These are phyloP conservation scores for Scheffersomyces parashehatae DNA, from an alignment of 1,139 yeast genomes.

Conservation along the genomic window DNA sequence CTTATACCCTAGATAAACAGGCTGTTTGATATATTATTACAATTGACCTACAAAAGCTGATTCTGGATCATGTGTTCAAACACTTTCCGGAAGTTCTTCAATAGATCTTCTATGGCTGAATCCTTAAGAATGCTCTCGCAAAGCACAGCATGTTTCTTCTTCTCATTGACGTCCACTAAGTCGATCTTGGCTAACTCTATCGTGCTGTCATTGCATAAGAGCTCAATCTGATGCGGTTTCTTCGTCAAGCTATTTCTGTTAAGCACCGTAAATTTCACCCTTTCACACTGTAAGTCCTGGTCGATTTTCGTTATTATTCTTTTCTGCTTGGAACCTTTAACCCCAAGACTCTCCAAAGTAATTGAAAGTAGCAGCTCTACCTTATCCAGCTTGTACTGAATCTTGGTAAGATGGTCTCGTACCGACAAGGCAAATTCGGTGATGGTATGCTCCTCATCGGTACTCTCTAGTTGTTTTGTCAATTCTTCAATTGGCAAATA, in stretches of 20 bases:
- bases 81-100: slow-evolving; percentile 18
- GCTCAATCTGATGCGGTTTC: slow-evolving; percentile 14
- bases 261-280: slow-evolving; percentile 14
- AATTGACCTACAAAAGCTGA: slow-evolving; percentile 1
- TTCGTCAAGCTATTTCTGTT: slow-evolving; percentile 1
- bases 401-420: slow-evolving; percentile 18
- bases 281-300: slow-evolving; percentile 27
- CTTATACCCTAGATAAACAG: too few species aligned
- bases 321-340: slow-evolving; percentile 1
- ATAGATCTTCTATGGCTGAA: slow-evolving; percentile 16
- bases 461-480: slow-evolving; percentile 1
- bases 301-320: slow-evolving; percentile 14
- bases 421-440: slow-evolving; percentile 16
- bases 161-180: slow-evolving; percentile 2
- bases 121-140: slow-evolving; percentile 19
- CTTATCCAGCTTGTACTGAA: slow-evolving; percentile 35
- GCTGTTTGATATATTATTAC: neutral
- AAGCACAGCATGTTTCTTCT: slow-evolving; percentile 6
- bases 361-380: slow-evolving; percentile 19
- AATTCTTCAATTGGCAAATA: slow-evolving; percentile 24
- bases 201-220: slow-evolving; percentile 18
- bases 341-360: slow-evolving; percentile 11
- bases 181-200: slow-evolving; percentile 14
- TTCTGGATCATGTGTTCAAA: slow-evolving; percentile 8
- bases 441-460: slow-evolving; percentile 6